Base-by-base conservation (phyloP, 1,284 basidiomycete genomes). In the Macrocystidia cucumis region DNA sequence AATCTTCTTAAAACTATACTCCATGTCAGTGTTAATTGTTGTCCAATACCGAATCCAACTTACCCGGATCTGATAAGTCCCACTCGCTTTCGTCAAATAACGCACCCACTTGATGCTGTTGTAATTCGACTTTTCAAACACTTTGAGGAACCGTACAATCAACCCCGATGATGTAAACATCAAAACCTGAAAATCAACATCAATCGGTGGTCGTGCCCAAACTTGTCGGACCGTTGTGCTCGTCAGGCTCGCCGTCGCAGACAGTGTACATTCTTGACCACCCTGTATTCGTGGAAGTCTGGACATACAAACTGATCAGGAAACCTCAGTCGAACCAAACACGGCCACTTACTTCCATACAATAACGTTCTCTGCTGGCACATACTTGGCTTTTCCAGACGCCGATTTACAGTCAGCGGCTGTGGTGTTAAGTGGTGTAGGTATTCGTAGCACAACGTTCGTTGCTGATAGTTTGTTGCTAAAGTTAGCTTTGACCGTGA, bases 91-190 rank as follows among this genome's bases (percentile, higher is more conserved):
- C 19, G 89, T 91, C 40, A 92, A 71, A 54, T 91, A 89, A 31
- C 87, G 66, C 17, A 95, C 91, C 91, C 91, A 95, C 57, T 93
- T 93, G 44, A 92, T 78, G 45, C 85, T 89, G 49, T 90, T 78
- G 54, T 98, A 98, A 49, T 82, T 89, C 56, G 72, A 80, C 72
- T 92, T 96, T 67, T 98, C 96, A 50, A 96, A 97, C 16, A 99
- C 93, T 60, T 98, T 98, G 52, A 99, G 62, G 72, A 97, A 99
- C 31, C 95, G 78, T 11, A 99, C 96, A 35, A 96, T 82, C 48
- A 99, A 60, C 0, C 96, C 96, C 5, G 92, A 97, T 4, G 93
- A 76, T 0, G 95, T 98, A 61, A 97, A 92, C 95, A 98, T 98
- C 50, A 98, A 72, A 39, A 99, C 95, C 63, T 92, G 80, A 62